Conservation (phyloP, 169 alveolate genomes). For the Plasmodium cynomolgi region DNA sequence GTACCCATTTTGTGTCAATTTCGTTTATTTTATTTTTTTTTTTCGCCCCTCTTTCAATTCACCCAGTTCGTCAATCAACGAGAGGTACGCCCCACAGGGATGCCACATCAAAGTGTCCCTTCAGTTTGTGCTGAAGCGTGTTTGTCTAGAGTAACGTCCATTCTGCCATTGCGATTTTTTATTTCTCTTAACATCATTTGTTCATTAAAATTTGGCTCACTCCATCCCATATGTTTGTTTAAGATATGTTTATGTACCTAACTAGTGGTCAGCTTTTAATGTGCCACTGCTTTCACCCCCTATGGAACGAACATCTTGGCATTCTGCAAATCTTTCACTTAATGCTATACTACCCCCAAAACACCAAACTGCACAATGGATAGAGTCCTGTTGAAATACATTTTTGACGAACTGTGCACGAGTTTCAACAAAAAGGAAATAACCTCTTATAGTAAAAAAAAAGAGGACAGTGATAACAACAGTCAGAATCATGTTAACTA, state of each 20-base stretch:
- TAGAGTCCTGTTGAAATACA: constrained; percentile 19
- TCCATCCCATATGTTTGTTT: background rate
- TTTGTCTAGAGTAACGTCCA: background rate
- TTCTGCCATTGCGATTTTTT: background rate
- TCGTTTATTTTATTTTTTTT: background rate
- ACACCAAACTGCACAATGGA: constrained; percentile 18
- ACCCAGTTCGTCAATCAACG: background rate
- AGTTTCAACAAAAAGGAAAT: constrained; percentile 39
- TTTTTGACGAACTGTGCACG: constrained; percentile 56
- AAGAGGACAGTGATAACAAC: constrained; percentile 13
- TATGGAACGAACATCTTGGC: background rate
- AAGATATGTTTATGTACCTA: constrained; percentile 1
- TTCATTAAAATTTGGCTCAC: background rate
- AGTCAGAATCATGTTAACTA: constrained; percentile 10
- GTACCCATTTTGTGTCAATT: background rate
- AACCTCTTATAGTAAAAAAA: constrained; percentile 5
- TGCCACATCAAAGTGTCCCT: background rate
- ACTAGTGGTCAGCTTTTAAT: background rate
- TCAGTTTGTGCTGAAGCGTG: background rate
- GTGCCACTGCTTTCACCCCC: background rate
- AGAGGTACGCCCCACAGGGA: background rate
- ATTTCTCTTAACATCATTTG: background rate
- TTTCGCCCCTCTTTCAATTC: background rate
- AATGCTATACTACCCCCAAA: background rate
- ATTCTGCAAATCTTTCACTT: background rate